Evolutionary conservation across 805 yeast genomes (phyloP), one percentile per base, ranked within the genome.

Genomic region (Myxozyma monticola): DNA sequence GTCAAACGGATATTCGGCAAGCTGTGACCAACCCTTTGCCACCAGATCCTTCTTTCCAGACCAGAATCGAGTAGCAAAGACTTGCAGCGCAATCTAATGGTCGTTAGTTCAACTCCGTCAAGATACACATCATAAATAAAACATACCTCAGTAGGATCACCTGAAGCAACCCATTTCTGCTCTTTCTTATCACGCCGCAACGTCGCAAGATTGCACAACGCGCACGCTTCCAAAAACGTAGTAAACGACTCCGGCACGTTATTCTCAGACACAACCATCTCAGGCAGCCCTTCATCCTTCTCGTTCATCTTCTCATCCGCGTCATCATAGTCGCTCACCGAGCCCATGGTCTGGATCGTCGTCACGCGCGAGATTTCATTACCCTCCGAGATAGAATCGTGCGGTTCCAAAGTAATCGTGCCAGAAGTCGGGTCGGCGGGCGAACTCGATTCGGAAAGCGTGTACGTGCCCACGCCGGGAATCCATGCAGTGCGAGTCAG

Each of bases 131-230:
- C n/a, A 5, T n/a, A 15, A n/a, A n/a, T n/a, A n/a, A n/a, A n/a
- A n/a, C n/a, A n/a, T n/a, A n/a, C n/a, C 53, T 88, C 96, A 2
- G 96, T 88, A 36, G 96, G 91, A 64, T 88, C 96, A 52, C 96
- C 96, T 63, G 81, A 83, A 8, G 88, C 89, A 60, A 77, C 79
- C 95, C 95, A 87, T 17, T 69, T 67, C 26, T 76, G 76, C 15
- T 71, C 73, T 20, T 67, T 69, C n/a, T 64, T 68, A 51, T 75
- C 69, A 58, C 76, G 71, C 54, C 75, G 77, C 2, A 88, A 81
- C 9, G 75, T 73, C 2, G 96, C 91, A 61, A 87, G 80, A 61
- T 88, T 88, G 29, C 95, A 95, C 57, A 88, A 67, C 1, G 93
- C 77, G 1, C 95, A 88, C 41, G 84, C 72, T 22, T 68, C 63